Conservation (phyloP, 257 asterid species). For the Nicotiana sylvestris region DNA sequence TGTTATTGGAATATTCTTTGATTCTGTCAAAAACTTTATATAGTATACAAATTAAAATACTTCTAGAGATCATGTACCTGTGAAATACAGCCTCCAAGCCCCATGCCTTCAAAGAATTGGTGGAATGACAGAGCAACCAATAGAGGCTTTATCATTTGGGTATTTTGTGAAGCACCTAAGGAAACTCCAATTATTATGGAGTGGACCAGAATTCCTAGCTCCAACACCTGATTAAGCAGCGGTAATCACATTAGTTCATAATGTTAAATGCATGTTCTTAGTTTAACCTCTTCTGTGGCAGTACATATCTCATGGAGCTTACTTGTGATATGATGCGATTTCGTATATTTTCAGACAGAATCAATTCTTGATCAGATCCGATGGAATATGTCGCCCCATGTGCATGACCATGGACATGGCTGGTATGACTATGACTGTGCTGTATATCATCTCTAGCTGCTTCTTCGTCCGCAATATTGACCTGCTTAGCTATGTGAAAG, state of each 20-base stretch:
- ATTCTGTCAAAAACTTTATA: background rate
- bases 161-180: conserved; percentile 46
- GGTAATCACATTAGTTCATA: background rate
- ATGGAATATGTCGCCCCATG: conserved; percentile 36
- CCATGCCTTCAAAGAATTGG: conserved; percentile 68
- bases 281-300: background rate
- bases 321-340: conserved; percentile 61
- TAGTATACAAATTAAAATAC: background rate
- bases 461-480: conserved; percentile 24
- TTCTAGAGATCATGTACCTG: conserved; percentile 29
- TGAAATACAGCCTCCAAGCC: conserved; percentile 66
- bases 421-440: conserved; percentile 27
- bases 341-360: conserved; percentile 33
- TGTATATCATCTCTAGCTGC: conserved; percentile 20
- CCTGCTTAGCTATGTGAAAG: conserved; percentile 29
- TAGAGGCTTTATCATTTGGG: conserved; percentile 45
- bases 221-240: conserved; percentile 41
- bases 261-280: background rate
- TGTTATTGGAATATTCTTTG: background rate
- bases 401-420: conserved; percentile 22
- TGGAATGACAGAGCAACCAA: conserved; percentile 57
- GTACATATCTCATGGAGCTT: background rate
- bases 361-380: conserved; percentile 3
- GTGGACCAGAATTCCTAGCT: conserved; percentile 60
- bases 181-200: conserved; percentile 59